These are phyloP conservation scores for Erigeron canadensis DNA, from an alignment of 129 eudicot genomes.

Conservation along the genomic window DNA sequence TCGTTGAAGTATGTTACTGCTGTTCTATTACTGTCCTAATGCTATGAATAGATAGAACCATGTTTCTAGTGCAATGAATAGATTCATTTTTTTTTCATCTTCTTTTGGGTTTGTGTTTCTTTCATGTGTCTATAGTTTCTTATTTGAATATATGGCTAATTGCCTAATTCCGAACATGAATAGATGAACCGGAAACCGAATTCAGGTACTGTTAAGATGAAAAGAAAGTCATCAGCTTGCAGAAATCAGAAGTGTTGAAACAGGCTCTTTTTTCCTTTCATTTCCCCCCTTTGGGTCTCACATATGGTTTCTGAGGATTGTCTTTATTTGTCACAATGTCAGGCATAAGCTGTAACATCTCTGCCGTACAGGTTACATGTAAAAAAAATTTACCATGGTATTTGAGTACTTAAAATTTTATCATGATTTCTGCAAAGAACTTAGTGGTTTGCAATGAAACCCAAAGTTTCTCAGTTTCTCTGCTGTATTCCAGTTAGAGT, in stretches of 20 bases:
- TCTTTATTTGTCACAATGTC: no score
- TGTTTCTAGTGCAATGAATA: slow-evolving; percentile 16
- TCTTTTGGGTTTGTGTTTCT: neutral
- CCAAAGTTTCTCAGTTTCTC: slow-evolving; percentile 70
- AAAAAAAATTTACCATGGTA: no score
- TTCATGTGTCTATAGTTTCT: neutral
- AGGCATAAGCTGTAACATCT: no score
- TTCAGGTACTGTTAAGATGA: neutral
- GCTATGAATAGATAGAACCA: slow-evolving; percentile 13
- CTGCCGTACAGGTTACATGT: no score
- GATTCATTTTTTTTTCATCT: neutral
- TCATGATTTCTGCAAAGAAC: no score
- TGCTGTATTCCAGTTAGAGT: slow-evolving; percentile 80
- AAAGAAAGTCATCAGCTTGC: neutral
- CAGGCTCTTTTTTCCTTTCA: no score
- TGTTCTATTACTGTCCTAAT: slow-evolving; percentile 16
- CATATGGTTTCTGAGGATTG: no score
- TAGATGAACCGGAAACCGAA: neutral
- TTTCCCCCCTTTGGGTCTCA: no score
- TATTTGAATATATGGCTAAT: neutral
- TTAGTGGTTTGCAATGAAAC: neutral
- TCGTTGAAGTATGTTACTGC: slow-evolving; percentile 8
- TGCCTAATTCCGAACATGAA: neutral
- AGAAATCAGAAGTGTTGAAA: no score
- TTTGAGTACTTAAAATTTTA: no score